Conservation (phyloP, 108 stramenopile genomes). For the Aurantiochytrium sp. region DNA sequence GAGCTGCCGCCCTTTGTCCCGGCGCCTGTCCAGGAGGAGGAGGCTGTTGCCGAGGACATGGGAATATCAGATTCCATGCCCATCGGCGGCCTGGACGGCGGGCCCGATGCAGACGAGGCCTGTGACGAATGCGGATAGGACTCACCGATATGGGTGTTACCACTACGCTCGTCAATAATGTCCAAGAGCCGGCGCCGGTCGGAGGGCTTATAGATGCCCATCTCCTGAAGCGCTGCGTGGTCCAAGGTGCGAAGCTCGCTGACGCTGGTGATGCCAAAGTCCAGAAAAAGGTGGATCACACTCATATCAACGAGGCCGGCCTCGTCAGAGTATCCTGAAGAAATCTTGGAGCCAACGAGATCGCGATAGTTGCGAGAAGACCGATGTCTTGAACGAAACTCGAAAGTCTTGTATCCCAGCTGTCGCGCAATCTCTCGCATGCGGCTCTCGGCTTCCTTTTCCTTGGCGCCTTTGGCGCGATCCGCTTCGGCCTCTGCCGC, state of each 20-base stretch:
- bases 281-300: neutral
- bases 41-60: too few species aligned
- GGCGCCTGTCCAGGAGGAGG: too few species aligned
- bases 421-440: neutral
- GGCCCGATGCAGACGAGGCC: too few species aligned
- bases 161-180: neutral
- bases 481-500: neutral
- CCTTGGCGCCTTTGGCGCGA: neutral
- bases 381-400: neutral
- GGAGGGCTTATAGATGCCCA: constrained; percentile 9
- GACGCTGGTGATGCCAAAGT: neutral
- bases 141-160: neutral
- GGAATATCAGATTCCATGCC: too few species aligned
- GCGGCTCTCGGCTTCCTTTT: neutral
- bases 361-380: constrained; percentile 12
- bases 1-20: neutral
- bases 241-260: neutral
- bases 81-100: too few species aligned
- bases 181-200: neutral
- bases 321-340: neutral
- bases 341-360: neutral
- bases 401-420: neutral
- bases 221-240: neutral
- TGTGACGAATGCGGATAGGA: too few species aligned
- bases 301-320: constrained; percentile 5